Evolutionary conservation across 2,329 filamentous ascomycete species (phyloP), one percentile per base, ranked within the genome.

Genomic region (Achaetomium macrosporum): DNA sequence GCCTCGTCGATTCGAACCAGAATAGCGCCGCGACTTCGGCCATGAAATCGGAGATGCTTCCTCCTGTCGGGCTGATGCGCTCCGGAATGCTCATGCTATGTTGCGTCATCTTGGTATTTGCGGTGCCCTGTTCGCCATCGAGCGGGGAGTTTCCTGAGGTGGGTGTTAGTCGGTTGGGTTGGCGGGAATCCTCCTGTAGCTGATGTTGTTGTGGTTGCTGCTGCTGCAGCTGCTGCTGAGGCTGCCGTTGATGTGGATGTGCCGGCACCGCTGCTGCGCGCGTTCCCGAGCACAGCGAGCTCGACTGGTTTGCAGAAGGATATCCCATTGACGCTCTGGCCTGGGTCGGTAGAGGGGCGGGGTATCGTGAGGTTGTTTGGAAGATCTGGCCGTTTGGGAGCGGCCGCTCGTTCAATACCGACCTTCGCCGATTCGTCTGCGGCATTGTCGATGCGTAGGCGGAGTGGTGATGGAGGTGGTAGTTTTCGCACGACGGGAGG

Each of bases 11-110:
- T 70, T 97, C 91, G 67, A 97, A 97, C 92, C 93, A 97, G 73
- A 97, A 96, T 13, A 99, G 77, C 66, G 92, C 96, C 12, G 92
- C 95, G 70, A 97, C 88, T 88, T 96, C 64, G 53, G 90, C 88
- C 48, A 89, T 87, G 68, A 95, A 90, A 64, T 93, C 88, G 10
- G 88, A 80, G 60, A 96, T 68, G 64, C 81, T 91, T 8, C 88
- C 88, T 42, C 87, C 87, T 61, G 78, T 83, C 33, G 83, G 76
- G 63, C 85, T 90, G 65, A 95, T 90, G 36, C 88, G 85, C 42
- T 76, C 73, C 7, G 90, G 89, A 39, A 95, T 84, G 62, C 86
- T 82, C 36, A 92, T 74, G 64, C 78, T 82, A 64, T 82, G 79
- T 55, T 71, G 73, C 2, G 79, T 75, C 66, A 82, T 71, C 29